Evolutionary conservation across 345 rosid genomes (phyloP).

Genomic region (Clarkia xantiana): DNA sequence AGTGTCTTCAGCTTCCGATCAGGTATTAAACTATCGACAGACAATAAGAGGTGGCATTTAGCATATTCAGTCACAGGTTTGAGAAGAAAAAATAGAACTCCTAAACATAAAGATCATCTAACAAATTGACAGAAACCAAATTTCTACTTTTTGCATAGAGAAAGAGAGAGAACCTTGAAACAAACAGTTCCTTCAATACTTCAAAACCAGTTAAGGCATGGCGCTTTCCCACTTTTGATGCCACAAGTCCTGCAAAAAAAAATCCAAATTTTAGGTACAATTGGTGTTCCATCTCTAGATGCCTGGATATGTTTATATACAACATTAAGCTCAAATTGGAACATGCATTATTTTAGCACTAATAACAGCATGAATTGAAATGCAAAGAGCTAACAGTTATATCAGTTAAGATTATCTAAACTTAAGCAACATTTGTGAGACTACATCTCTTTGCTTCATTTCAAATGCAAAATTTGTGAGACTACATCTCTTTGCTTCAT

Average conservation of each 20-base stretch:
- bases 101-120: neutral
- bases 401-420: no score
- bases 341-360: neutral
- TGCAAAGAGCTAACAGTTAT: no score
- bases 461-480: no score
- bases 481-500: no score
- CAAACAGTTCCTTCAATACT: conserved; percentile 67
- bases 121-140: neutral
- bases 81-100: neutral
- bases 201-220: conserved; percentile 85
- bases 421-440: no score
- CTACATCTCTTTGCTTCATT: no score
- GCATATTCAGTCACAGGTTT: conserved; percentile 1
- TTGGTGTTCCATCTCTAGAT: neutral
- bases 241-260: conserved; percentile 63
- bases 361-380: neutral
- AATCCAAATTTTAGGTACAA: neutral
- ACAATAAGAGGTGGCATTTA: neutral
- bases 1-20: conserved; percentile 90
- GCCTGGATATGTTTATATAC: no score
- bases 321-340: neutral
- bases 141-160: conserved; percentile 3
- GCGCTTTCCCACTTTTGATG: conserved; percentile 86
- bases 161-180: conserved; percentile 34
- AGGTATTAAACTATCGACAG: conserved; percentile 58